phyloP scores from a whole-genome alignment of 805 yeast genomes.

The Metschnikowia continentalis region DNA sequence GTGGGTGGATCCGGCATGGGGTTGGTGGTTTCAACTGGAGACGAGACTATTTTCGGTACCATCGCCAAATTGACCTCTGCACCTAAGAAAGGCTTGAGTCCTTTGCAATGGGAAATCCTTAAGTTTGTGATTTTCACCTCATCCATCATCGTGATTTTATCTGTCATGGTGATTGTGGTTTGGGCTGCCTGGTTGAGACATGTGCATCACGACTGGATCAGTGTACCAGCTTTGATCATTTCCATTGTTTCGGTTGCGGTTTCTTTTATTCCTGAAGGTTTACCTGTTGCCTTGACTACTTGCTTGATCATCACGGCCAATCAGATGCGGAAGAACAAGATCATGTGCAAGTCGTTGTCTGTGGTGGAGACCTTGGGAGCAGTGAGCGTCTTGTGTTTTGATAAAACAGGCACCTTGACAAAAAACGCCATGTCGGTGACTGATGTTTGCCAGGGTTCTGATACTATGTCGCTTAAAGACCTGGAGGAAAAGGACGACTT shows the following conservation, averaged over 20 bases:
- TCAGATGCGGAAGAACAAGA: constrained; percentile 41
- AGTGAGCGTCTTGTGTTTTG: constrained; percentile 44
- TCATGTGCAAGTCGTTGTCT: constrained; percentile 43
- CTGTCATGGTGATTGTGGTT: constrained; percentile 29
- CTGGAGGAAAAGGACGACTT: constrained; percentile 12
- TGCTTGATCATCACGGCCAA: constrained; percentile 47
- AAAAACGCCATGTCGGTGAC: constrained; percentile 46
- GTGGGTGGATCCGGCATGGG: constrained; percentile 43
- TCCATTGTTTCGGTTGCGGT: constrained; percentile 45
- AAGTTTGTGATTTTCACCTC: constrained; percentile 30
- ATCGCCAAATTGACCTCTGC: constrained; percentile 40
- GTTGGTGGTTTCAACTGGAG: constrained; percentile 43
- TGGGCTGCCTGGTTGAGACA: constrained; percentile 45
- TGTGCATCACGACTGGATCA: constrained; percentile 38
- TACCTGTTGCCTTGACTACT: constrained; percentile 49
- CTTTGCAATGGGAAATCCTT: constrained; percentile 40
- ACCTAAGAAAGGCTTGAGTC: constrained; percentile 37
- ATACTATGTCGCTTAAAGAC: constrained; percentile 14
- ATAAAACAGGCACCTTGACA: constrained; percentile 47
- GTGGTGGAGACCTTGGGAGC: constrained; percentile 57
- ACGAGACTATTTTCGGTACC: constrained; percentile 42
- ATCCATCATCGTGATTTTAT: constrained; percentile 20
- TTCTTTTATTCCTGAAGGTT: constrained; percentile 50
- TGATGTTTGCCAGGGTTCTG: constrained; percentile 17
- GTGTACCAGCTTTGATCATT: constrained; percentile 37